Evolutionary conservation across 208 protist species (phyloP), one percentile per base, ranked within the genome.

Genomic region (Leptomonas pyrrhocoris): DNA sequence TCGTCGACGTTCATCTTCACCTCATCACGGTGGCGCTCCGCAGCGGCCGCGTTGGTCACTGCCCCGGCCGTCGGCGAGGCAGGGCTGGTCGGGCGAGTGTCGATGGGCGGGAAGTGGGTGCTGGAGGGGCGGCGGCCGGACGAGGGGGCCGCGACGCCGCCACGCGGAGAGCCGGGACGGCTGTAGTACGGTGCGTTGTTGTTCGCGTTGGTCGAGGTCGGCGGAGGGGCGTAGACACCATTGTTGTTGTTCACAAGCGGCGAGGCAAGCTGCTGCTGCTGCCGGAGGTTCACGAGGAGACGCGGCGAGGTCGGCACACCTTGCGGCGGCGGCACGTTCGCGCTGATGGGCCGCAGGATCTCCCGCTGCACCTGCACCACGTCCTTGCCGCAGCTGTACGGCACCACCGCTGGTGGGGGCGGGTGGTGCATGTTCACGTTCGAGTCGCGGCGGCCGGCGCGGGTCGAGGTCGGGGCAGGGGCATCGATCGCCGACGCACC

Each of bases 261-360:
- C 45, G 61, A 43, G 21, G 38, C 25, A 0, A 15, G 25, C 50
- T 45, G 68, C 55, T 36, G 59, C 15, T 64, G 53, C 46, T 62
- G 55, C n/a, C 28, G 48, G 42, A 62, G 54, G 45, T 50, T 61
- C 19, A 34, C 62, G 43, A 76, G 28, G 70, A 69, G 64, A 34
- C 73, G 50, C 16, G 53, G 53, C 31, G 36, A 76, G 45, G 70
- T 76, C 46, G 70, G 70, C 48, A 54, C 61, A 3, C 70, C 70
- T 6, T 49, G 62, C 27, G 62, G 60, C 48, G 70, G 70, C 0
- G 74, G 53, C 40, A 74, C 49, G 79, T 87, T 87, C n/a, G 74
- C 59, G 72, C 67, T 84, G 60, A 85, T 64, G 40, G 80, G 83
- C 25, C 78, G 77, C 50, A 88, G 75, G 31, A 85, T 74, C 60